Conservation (phyloP, 371 early-diverging fungal genomes). For the Homolaphlyctis polyrhiza region DNA sequence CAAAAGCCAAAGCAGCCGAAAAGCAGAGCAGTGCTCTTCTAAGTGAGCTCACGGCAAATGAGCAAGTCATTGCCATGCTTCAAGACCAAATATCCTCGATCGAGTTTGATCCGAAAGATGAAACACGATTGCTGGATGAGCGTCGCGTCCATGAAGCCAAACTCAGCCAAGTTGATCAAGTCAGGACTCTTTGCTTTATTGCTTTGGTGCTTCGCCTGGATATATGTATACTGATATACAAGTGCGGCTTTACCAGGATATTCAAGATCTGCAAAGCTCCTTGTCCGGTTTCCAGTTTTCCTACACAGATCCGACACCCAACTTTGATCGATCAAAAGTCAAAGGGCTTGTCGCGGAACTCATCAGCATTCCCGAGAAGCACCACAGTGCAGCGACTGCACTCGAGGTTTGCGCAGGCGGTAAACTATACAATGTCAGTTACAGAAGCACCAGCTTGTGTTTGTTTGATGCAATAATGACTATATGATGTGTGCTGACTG, state of each 20-base stretch:
- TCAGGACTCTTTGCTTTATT: too few species aligned
- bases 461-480: neutral
- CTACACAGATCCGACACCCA: constrained; percentile 34
- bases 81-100: constrained; percentile 2
- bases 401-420: constrained; percentile 94
- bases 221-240: too few species aligned
- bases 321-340: constrained; percentile 83
- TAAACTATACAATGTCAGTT: constrained; percentile 79
- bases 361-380: constrained; percentile 61
- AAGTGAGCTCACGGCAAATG: constrained; percentile 38
- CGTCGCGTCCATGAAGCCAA: neutral
- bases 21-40: constrained; percentile 45
- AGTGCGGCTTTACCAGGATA: too few species aligned
- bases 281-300: constrained; percentile 30
- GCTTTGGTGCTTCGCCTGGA: too few species aligned
- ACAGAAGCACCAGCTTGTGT: neutral
- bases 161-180: constrained; percentile 1
- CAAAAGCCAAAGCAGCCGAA: constrained; percentile 39
- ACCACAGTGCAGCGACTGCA: constrained; percentile 65
- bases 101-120: neutral
- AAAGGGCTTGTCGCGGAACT: constrained; percentile 91
- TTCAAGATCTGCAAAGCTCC: constrained; percentile 26
- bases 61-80: constrained; percentile 31
- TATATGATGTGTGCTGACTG: neutral
- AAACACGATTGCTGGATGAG: neutral